phyloP scores from a whole-genome alignment of 2,329 filamentous ascomycete species.

The Fusarium sp. region DNA sequence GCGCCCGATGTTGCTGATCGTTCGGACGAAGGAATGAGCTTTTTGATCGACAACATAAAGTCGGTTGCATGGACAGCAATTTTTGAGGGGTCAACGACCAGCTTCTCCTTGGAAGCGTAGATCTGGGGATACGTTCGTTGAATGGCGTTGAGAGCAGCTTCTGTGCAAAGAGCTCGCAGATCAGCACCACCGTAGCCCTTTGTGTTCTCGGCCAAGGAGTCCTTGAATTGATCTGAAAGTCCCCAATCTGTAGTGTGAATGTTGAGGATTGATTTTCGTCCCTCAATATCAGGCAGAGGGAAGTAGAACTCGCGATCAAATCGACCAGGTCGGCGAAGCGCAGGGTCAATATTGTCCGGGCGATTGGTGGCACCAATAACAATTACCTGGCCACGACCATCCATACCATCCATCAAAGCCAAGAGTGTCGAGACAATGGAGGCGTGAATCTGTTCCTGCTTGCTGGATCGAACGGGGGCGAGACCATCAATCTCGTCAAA shows the following conservation, averaged over 20 bases:
- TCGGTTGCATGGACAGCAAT: conserved; percentile 92
- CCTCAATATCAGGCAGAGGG: conserved; percentile 84
- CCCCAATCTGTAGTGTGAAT: conserved; percentile 98
- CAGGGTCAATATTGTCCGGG: conserved; percentile 95
- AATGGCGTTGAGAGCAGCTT: conserved; percentile 94
- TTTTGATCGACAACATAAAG: conserved; percentile 97
- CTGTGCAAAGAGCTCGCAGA: conserved; percentile 91
- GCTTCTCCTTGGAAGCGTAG: conserved; percentile 88
- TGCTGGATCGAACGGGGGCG: conserved; percentile 94
- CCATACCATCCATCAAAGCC: conserved; percentile 97
- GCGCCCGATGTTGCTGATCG: conserved; percentile 87
- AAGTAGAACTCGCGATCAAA: conserved; percentile 99
- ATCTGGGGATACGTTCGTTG: conserved; percentile 97
- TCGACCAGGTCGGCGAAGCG: conserved; percentile 90
- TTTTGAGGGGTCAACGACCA: conserved; percentile 84
- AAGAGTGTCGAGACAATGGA: conserved; percentile 96
- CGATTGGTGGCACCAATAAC: conserved; percentile 99
- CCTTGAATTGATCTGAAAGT: conserved; percentile 81
- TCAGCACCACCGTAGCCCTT: conserved; percentile 98
- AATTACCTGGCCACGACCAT: conserved; percentile 96
- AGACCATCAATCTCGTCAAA: conserved; percentile 99
- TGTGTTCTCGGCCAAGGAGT: conserved; percentile 84
- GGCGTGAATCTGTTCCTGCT: conserved; percentile 98
- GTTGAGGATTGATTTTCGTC: conserved; percentile 86
- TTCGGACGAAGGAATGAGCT: conserved; percentile 95